These are phyloP conservation scores for Elongisporangium senticosum DNA, from an alignment of 352 stramenopile species.

Conservation along the genomic window DNA sequence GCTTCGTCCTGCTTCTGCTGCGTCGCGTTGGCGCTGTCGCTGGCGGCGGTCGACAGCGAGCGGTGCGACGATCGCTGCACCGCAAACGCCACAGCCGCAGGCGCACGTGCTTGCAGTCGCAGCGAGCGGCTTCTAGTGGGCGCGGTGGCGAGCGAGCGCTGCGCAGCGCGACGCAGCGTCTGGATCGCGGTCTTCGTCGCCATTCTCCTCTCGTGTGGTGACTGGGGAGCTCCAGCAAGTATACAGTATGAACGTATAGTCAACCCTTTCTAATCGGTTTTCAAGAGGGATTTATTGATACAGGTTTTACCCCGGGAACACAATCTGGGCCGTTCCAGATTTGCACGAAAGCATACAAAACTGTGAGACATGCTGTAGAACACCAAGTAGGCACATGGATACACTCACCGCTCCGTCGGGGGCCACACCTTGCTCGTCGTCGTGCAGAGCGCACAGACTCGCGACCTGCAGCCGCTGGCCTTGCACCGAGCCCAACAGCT, in stretches of 20 bases:
- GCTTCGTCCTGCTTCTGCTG: slow-evolving; percentile 3
- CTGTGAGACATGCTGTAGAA: not conserved
- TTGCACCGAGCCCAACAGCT: slow-evolving; percentile 63
- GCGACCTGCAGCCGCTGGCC: slow-evolving; percentile 67
- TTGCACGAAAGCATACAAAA: not conserved
- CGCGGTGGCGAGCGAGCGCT: not conserved
- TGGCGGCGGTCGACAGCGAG: slow-evolving; percentile 10
- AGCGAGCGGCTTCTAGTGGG: not conserved
- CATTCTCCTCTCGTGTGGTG: not conserved
- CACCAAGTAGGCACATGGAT: not conserved
- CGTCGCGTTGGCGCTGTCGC: slow-evolving; percentile 2
- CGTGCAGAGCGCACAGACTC: slow-evolving; percentile 61
- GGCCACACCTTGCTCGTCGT: slow-evolving; percentile 38
- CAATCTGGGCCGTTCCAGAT: not conserved
- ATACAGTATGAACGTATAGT: not conserved
- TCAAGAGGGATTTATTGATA: not conserved
- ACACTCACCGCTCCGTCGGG: slow-evolving; percentile 37
- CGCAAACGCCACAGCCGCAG: not conserved
- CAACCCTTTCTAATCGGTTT: not conserved
- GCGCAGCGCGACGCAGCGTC: not conserved
- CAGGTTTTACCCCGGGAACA: not conserved
- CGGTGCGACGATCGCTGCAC: not conserved
- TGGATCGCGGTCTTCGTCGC: not conserved
- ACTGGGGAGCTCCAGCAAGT: not conserved
- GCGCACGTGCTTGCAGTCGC: not conserved